phyloP scores from a whole-genome alignment of 257 asterid genomes.

The Asclepias syriaca region DNA sequence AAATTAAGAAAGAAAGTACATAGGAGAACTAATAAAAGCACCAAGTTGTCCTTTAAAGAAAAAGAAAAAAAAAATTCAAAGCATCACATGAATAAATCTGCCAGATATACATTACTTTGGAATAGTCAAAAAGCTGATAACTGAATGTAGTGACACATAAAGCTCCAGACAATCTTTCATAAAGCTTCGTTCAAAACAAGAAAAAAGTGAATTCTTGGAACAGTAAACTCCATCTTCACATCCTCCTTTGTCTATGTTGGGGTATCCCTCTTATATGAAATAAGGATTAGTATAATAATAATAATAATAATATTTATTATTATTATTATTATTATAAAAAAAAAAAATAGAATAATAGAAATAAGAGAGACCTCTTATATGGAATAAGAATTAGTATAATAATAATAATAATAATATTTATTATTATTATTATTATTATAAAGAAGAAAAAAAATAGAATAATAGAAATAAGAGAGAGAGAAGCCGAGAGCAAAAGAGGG shows the following conservation, averaged over 20 bases:
- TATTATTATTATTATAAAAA: too few relatives aligned
- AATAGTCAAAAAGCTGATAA: constrained; percentile 10
- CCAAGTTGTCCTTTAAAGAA: background rate
- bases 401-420: too few relatives aligned
- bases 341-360: too few relatives aligned
- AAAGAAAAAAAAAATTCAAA: background rate
- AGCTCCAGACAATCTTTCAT: constrained; percentile 7
- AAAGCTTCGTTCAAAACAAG: background rate
- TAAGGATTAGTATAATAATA: too few relatives aligned
- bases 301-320: too few relatives aligned
- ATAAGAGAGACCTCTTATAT: too few relatives aligned
- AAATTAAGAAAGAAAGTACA: background rate
- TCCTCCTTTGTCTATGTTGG: background rate
- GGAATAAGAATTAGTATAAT: too few relatives aligned
- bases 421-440: too few relatives aligned
- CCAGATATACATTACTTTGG: constrained; percentile 2
- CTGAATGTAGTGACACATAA: constrained; percentile 4
- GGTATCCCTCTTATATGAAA: too few relatives aligned
- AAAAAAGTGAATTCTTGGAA: constrained; percentile 4
- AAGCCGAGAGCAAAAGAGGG: too few relatives aligned
- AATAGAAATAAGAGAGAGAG: too few relatives aligned
- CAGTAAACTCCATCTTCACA: constrained; percentile 1
- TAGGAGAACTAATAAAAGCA: background rate
- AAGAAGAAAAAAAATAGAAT: too few relatives aligned
- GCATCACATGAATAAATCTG: constrained; percentile 7